Base-by-base conservation (phyloP, 192 early-diverging fungal species). In the Dissophora ornata region DNA sequence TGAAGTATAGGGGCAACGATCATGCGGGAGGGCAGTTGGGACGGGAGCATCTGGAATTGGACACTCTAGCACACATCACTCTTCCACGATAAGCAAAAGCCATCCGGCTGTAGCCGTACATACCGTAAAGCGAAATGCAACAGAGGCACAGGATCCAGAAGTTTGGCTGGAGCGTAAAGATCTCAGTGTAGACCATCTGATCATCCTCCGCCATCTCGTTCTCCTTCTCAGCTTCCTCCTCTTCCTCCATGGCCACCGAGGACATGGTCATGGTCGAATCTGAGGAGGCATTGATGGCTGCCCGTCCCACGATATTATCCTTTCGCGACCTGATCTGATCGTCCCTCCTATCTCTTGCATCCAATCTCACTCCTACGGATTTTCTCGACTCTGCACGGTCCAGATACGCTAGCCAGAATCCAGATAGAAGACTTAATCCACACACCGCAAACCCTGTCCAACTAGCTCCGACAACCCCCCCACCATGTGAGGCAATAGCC, bases 361-460 rank as follows among this genome's bases (percentile, higher is more conserved):
- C 47, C 34, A 62, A 18, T 32, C 61, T 48, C 15, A 89, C 80
- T 13, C 85, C 88, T 1, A 83, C 81, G 28, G 63, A 38, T 2
- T 34, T 52, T 33, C 86, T 57, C 11, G 86, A 87, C 8, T 66
- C 65, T 12, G 80, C 57, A 28, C 80, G 53, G 54, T 89, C 86
- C n/a, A 90, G 44, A 29, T 80, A 53, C 0, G 84, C 62, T 12
- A 87, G 67, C 0, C 55, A 55, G 10, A 70, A 6, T 7, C 71
- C 82, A 55, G 66, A 86, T 3, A 77, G 29, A 28, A 82, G 64
- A 68, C 83, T 84, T 22, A 57, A 22, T 1, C 75, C 19, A 67
- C 86, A 86, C 2, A 88, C 65, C 3, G 40, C 46, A 34, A 88
- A 68, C 3, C 89, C 89, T 22, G 80, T 33, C 89, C 89, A 90